A percentile compares a stretch with the other conserved stretches of the same genome.
Evolutionary conservation across 345 rosid species (phyloP).

Genomic region (Rhodamnia argentea): DNA sequence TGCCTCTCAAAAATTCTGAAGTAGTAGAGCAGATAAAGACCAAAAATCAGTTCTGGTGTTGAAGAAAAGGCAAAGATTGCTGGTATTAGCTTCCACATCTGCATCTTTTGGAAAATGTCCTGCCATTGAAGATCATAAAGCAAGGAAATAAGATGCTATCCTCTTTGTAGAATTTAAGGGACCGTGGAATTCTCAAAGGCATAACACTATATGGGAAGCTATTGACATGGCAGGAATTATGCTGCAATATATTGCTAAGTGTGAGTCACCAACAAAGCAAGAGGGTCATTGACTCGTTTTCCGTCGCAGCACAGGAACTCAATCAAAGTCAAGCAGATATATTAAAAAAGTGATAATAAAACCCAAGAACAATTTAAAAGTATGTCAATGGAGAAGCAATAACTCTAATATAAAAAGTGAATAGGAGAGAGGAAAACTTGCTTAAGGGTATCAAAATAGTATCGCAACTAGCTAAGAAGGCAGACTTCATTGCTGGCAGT

Average conservation of each 20-base stretch:
- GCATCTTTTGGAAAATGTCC: slow-evolving; percentile 63
- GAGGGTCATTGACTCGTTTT: background rate
- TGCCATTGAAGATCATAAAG: slow-evolving; percentile 15
- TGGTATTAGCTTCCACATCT: slow-evolving; percentile 64
- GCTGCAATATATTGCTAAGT: background rate
- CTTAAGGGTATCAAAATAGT: background rate
- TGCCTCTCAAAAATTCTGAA: slow-evolving; percentile 98
- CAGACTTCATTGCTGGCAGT: background rate
- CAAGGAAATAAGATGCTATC: background rate
- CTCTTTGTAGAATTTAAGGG: background rate
- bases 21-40: slow-evolving; percentile 82
- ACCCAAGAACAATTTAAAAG: background rate
- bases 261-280: background rate
- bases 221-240: background rate
- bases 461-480: background rate
- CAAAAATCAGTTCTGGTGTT: slow-evolving; percentile 89
- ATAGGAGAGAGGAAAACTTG: background rate
- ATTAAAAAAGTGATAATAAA: background rate
- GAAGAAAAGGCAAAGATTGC: slow-evolving; percentile 82
- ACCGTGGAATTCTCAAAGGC: background rate
- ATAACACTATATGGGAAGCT: background rate
- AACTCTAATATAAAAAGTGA: background rate
- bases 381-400: background rate
- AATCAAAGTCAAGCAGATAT: background rate
- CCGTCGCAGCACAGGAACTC: background rate